Evolutionary conservation across 116 monocot species (phyloP).

Genomic region (Dioscorea cayenensis): DNA sequence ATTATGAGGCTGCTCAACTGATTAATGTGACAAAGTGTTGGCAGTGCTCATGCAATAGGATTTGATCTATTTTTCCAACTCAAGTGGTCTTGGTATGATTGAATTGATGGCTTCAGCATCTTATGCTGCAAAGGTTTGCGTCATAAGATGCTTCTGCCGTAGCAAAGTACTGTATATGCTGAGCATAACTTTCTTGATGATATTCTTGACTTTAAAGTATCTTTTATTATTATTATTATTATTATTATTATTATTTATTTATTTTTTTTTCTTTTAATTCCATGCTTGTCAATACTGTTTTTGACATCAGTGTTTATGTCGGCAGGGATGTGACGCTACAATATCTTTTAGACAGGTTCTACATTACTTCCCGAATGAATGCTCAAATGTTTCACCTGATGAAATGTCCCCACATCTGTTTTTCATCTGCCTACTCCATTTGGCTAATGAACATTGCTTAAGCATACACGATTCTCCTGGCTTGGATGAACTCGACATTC

Average conservation of each 20-base stretch:
- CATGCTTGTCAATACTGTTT: neutral
- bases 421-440: conserved; percentile 91
- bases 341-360: conserved; percentile 59
- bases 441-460: conserved; percentile 89
- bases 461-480: conserved; percentile 40
- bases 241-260: too few species aligned
- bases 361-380: conserved; percentile 24
- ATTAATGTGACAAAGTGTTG: too few species aligned
- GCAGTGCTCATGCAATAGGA: too few species aligned
- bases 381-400: conserved; percentile 10
- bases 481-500: conserved; percentile 71
- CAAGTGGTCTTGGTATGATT: too few species aligned
- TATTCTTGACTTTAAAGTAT: neutral
- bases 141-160: too few species aligned
- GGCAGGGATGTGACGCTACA: conserved; percentile 31
- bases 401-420: conserved; percentile 77
- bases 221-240: neutral
- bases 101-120: too few species aligned
- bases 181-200: too few species aligned
- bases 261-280: neutral
- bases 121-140: too few species aligned
- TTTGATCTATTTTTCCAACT: too few species aligned
- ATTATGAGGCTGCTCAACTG: too few species aligned
- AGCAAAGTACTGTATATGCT: too few species aligned
- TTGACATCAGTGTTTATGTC: neutral